Evolutionary conservation across 192 early-diverging fungal genomes (phyloP).

Genomic region (Coemansia guatemalensis): DNA sequence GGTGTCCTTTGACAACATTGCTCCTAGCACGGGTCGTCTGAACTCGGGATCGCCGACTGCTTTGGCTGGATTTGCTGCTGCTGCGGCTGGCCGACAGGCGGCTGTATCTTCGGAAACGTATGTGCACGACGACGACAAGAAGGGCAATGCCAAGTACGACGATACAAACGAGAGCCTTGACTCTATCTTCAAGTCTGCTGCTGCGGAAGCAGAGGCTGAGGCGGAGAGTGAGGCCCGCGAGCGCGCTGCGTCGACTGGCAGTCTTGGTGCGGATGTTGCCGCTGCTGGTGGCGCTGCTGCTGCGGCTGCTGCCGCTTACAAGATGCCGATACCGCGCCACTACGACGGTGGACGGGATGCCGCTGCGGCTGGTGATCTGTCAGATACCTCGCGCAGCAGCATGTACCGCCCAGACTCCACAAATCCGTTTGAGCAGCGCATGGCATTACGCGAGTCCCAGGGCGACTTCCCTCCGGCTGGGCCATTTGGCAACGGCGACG

Average conservation of each 20-base stretch:
- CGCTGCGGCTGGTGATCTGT: constrained; percentile 2
- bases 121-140: constrained; percentile 34
- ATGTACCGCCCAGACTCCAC: constrained; percentile 47
- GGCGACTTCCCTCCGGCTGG: constrained; percentile 52
- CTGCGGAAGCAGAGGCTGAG: constrained; percentile 47
- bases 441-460: constrained; percentile 50
- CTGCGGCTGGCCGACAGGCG: constrained; percentile 40
- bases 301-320: constrained; percentile 9
- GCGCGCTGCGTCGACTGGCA: constrained; percentile 32
- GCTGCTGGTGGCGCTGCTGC: constrained; percentile 16
- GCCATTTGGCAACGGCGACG: constrained; percentile 37
- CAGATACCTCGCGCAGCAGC: constrained; percentile 30
- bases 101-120: constrained; percentile 51
- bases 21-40: constrained; percentile 41
- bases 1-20: constrained; percentile 49
- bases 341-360: constrained; percentile 24
- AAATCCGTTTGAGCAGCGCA: constrained; percentile 52
- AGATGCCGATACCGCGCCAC: constrained; percentile 29
- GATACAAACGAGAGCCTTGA: constrained; percentile 48
- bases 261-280: constrained; percentile 10
- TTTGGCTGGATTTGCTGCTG: constrained; percentile 37
- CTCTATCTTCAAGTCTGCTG: constrained; percentile 51
- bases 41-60: constrained; percentile 30
- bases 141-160: constrained; percentile 19
- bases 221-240: constrained; percentile 43